phyloP scores from a whole-genome alignment of 257 asterid species.

The Solanum virginianum region DNA sequence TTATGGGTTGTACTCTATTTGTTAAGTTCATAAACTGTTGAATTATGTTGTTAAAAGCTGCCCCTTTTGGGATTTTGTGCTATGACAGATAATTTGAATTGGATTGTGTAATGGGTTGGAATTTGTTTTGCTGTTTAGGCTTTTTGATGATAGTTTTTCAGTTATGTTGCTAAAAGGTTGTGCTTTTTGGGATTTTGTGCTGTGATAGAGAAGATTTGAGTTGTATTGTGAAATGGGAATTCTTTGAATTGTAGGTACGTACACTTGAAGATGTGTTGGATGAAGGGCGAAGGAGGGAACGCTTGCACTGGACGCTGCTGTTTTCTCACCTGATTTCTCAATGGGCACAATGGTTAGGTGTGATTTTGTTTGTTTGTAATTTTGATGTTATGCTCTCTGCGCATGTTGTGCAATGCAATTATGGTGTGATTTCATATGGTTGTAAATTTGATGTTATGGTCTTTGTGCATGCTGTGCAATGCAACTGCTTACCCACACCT shows the following conservation, averaged over 20 bases:
- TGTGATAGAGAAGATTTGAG: neutral
- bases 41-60: neutral
- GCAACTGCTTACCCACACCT: neutral
- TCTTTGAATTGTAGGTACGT: conserved; percentile 20
- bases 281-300: conserved; percentile 47
- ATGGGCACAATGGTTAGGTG: conserved; percentile 98
- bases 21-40: neutral
- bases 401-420: neutral
- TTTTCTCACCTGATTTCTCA: conserved; percentile 71
- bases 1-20: neutral
- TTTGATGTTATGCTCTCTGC: neutral
- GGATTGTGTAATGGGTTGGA: neutral
- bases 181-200: neutral
- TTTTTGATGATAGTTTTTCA: neutral
- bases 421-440: conserved; percentile 24
- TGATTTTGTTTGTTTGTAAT: conserved; percentile 3
- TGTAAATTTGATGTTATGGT: neutral
- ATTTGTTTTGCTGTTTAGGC: neutral
- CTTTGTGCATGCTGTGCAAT: neutral
- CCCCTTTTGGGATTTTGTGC: neutral
- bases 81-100: neutral
- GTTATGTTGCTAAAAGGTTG: neutral
- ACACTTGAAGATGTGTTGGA: conserved; percentile 48
- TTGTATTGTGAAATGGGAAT: neutral
- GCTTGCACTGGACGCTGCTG: conserved; percentile 64